These are phyloP conservation scores for Lepiota brunneoincarnata DNA, from an alignment of 768 basidiomycete species.

Conservation along the genomic window DNA sequence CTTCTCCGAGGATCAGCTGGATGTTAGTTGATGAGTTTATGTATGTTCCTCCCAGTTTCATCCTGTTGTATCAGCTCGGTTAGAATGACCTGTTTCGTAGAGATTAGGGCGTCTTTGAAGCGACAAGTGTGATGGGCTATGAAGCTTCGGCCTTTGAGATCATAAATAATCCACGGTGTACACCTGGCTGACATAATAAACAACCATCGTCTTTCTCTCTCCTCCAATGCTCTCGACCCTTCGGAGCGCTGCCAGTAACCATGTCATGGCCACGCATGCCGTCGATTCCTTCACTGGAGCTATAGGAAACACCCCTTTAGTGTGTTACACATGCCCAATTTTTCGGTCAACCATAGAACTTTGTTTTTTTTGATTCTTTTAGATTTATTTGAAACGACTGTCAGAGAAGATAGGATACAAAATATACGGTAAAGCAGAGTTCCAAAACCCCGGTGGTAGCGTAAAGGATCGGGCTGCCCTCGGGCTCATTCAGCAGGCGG, in stretches of 20 bases:
- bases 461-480: conserved; percentile 98
- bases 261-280: conserved; percentile 35
- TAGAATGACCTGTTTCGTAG: no score
- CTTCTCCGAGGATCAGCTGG: no score
- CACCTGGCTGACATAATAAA: not conserved
- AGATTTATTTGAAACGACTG: conserved; percentile 83
- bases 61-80: no score
- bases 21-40: no score
- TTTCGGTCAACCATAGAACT: not conserved
- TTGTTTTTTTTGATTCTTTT: conserved; percentile 1
- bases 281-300: conserved; percentile 84
- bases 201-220: conserved; percentile 14
- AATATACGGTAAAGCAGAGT: conserved; percentile 96
- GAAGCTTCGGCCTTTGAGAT: no score
- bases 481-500: conserved; percentile 83
- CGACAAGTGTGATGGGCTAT: no score
- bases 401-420: conserved; percentile 81
- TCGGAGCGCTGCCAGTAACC: conserved; percentile 25
- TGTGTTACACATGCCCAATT: conserved; percentile 31
- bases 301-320: conserved; percentile 92
- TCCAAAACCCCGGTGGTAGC: conserved; percentile 96
- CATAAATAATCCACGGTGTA: no score
- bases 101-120: no score
- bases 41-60: no score
- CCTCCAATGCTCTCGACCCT: conserved; percentile 32